Evolutionary conservation across 345 rosid species (phyloP).

Genomic region (Gossypium ekmanianum): DNA sequence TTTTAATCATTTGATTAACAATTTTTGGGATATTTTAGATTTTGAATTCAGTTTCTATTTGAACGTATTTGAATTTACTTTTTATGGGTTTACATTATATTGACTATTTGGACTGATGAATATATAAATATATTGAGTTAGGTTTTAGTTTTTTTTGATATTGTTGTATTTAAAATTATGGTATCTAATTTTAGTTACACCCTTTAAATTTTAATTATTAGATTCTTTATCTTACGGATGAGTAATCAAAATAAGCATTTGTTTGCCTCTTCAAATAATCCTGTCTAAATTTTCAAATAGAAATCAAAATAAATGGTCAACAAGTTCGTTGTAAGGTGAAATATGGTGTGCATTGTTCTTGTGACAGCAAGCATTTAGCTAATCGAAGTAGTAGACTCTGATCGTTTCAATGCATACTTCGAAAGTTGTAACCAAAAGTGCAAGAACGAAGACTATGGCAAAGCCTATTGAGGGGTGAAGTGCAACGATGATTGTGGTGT

Average conservation of each 20-base stretch:
- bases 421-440: background rate
- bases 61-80: too few relatives aligned
- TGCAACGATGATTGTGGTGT: background rate
- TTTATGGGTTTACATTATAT: too few relatives aligned
- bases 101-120: too few relatives aligned
- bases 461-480: background rate
- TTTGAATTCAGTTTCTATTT: too few relatives aligned
- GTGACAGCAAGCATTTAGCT: background rate
- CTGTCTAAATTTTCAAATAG: too few relatives aligned
- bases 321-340: constrained; percentile 26
- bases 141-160: too few relatives aligned
- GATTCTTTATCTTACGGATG: background rate
- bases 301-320: constrained; percentile 6
- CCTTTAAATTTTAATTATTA: background rate
- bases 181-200: background rate
- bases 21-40: too few relatives aligned
- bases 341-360: constrained; percentile 7
- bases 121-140: too few relatives aligned
- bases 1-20: too few relatives aligned
- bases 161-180: too few relatives aligned
- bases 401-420: background rate
- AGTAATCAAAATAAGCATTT: background rate
- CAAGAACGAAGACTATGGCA: background rate
- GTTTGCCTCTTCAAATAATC: background rate
- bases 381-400: background rate